Evolutionary conservation across 2,329 filamentous ascomycete genomes (phyloP).

Genomic region (Clonostachys rosea): DNA sequence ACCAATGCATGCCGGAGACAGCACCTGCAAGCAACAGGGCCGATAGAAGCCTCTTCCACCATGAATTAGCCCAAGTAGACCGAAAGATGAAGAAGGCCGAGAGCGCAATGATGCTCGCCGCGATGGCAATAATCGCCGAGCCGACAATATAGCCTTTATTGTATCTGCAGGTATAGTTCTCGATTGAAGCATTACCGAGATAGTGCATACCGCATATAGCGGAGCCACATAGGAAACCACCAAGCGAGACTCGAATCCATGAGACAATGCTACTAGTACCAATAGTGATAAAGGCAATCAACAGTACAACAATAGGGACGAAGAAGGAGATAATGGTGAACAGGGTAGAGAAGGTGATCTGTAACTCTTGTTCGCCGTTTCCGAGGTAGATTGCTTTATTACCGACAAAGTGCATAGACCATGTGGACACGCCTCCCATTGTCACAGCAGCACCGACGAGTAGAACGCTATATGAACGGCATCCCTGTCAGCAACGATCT

Average conservation of each 20-base stretch:
- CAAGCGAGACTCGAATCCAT: slow-evolving; percentile 53
- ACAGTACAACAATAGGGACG: slow-evolving; percentile 70
- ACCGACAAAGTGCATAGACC: slow-evolving; percentile 80
- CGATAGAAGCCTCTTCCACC: slow-evolving; percentile 69
- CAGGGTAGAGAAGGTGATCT: slow-evolving; percentile 68
- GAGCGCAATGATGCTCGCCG: slow-evolving; percentile 66
- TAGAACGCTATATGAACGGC: slow-evolving; percentile 42
- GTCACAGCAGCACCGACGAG: slow-evolving; percentile 60
- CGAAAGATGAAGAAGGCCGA: slow-evolving; percentile 74
- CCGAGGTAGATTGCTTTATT: slow-evolving; percentile 74
- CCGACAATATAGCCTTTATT: slow-evolving; percentile 55
- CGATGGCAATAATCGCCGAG: slow-evolving; percentile 66
- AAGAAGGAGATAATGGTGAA: slow-evolving; percentile 77
- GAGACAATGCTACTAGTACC: slow-evolving; percentile 54
- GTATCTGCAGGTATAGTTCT: slow-evolving; percentile 69
- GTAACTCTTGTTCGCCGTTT: slow-evolving; percentile 54
- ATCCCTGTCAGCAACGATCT: background rate
- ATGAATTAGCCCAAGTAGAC: slow-evolving; percentile 71
- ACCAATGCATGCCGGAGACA: slow-evolving; percentile 87
- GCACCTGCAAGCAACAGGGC: slow-evolving; percentile 66
- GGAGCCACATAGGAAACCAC: slow-evolving; percentile 66
- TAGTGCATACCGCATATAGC: slow-evolving; percentile 87
- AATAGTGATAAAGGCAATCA: slow-evolving; percentile 66
- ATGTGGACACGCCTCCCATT: slow-evolving; percentile 72
- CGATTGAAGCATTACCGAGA: slow-evolving; percentile 76